Conservation (phyloP, 306 rosid genomes). For the Vachellia pachyceras region DNA sequence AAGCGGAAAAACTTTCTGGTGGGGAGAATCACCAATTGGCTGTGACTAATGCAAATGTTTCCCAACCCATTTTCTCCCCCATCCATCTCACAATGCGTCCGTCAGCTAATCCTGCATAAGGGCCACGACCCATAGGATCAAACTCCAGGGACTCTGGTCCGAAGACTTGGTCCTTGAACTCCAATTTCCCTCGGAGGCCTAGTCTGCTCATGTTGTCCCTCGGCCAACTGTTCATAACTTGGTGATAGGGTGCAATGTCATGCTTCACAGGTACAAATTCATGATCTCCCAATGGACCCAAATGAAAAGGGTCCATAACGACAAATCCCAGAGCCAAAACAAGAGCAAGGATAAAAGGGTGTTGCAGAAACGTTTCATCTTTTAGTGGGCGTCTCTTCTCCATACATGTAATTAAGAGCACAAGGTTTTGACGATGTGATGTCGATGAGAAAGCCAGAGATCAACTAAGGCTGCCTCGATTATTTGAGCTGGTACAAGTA, state of each 20-base stretch:
- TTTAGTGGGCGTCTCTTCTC: slow-evolving; percentile 65
- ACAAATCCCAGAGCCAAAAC: slow-evolving; percentile 66
- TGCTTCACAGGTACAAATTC: slow-evolving; percentile 81
- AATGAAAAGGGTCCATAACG: slow-evolving; percentile 83
- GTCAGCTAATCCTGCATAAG: slow-evolving; percentile 87
- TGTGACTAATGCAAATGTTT: slow-evolving; percentile 84
- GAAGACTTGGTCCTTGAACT: slow-evolving; percentile 70
- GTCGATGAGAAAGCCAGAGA: not conserved
- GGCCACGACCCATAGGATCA: slow-evolving; percentile 76
- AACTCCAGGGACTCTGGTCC: slow-evolving; percentile 96
- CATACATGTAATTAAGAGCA: slow-evolving; percentile 45
- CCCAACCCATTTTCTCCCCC: slow-evolving; percentile 87
- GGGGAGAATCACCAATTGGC: slow-evolving; percentile 62
- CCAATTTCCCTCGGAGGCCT: slow-evolving; percentile 60
- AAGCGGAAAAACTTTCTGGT: not conserved
- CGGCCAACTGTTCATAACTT: slow-evolving; percentile 84
- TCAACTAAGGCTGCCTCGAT: not conserved
- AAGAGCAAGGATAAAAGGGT: slow-evolving; percentile 60
- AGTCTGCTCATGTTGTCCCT: slow-evolving; percentile 75
- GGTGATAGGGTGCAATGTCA: slow-evolving; percentile 76
- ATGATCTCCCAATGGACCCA: slow-evolving; percentile 73
- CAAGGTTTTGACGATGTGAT: not conserved
- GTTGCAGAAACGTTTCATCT: slow-evolving; percentile 76
- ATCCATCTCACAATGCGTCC: slow-evolving; percentile 96
- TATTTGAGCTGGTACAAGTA: slow-evolving; percentile 28